Base-by-base conservation (phyloP, 805 yeast genomes). In the Metschnikowia matae region DNA sequence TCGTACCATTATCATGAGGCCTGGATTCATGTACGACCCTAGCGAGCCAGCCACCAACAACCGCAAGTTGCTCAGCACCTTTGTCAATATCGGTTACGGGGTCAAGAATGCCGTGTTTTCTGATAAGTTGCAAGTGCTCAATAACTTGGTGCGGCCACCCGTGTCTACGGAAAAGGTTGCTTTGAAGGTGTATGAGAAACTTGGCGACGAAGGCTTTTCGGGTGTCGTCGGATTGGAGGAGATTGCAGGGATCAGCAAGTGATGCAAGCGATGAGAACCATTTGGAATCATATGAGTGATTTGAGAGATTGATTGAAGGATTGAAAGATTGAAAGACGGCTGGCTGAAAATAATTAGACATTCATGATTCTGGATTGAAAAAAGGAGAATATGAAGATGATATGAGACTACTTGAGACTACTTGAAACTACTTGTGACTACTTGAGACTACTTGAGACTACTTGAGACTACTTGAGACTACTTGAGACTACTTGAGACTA, bases 1-100 rank as follows among this genome's bases (percentile, higher is more conserved):
- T 21, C 75, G 92, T 50, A 71, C 85, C 0, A 80, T 90, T 1
- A 63, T 86, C 14, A 54, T 87, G 67, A 75, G 96, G 53, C 97
- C 97, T 0, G 95, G 95, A 0, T 81, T 89, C 58, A 83, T 90
- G 90, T 86, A 70, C 60, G 95, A 88, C 61, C 80, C 74, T 17
- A 58, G 55, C 35, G 61, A 60, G 40, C 55, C 62, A 2, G 55
- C 62, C 6, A 54, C 60, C 32, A 69, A 69, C 44, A 58, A 58
- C 66, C 66, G 88, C 49, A 66, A 70, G 11, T 50, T 69, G 1
- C 53, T 84, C 41, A 78, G 75, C 49, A 54, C 61, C 20, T 66
- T 74, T 2, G 64, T 86, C 26, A 70, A 31, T 10, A 29, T 74
- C 3, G 67, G 78, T 40, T 73, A 77, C 54, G 63, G 66, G 49